phyloP scores from a whole-genome alignment of 805 yeast species.

The Saccharomyces mikatae region DNA sequence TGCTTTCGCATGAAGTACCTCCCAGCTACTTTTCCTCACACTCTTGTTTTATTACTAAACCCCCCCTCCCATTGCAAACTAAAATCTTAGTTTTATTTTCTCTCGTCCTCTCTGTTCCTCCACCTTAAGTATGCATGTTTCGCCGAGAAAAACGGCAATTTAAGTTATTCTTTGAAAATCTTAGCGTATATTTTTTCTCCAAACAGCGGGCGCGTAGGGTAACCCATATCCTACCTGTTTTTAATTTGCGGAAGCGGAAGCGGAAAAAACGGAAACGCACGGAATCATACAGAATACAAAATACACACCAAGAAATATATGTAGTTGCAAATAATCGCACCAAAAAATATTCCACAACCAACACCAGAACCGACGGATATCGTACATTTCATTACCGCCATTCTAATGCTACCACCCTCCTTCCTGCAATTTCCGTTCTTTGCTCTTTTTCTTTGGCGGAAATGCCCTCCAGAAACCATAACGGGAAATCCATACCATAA shows the following conservation, averaged over 20 bases:
- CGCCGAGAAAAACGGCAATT: not conserved
- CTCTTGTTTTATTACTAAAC: not conserved
- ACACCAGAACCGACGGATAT: not conserved
- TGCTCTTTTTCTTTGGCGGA: not conserved
- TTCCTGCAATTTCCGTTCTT: not conserved
- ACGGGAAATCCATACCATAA: not conserved
- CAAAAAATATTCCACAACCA: not conserved
- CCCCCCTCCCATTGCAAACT: not conserved
- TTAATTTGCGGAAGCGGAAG: not conserved
- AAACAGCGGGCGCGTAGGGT: not conserved
- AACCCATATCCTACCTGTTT: not conserved
- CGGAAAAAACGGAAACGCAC: not conserved
- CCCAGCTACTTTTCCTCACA: not conserved
- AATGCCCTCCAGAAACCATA: not conserved
- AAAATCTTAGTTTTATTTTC: not conserved
- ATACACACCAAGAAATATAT: not conserved
- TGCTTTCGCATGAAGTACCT: constrained; percentile 8
- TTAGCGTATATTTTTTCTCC: not conserved
- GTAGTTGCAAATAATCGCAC: not conserved
- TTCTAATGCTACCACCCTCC: not conserved
- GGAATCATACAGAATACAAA: not conserved
- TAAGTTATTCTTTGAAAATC: not conserved
- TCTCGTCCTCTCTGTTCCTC: not conserved
- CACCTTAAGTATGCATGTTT: not conserved
- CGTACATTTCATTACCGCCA: not conserved